A percentile compares a stretch with the other conserved stretches of the same genome.
Conservation (phyloP, 2,329 filamentous ascomycete genomes). For the Blastomyces parvus region DNA sequence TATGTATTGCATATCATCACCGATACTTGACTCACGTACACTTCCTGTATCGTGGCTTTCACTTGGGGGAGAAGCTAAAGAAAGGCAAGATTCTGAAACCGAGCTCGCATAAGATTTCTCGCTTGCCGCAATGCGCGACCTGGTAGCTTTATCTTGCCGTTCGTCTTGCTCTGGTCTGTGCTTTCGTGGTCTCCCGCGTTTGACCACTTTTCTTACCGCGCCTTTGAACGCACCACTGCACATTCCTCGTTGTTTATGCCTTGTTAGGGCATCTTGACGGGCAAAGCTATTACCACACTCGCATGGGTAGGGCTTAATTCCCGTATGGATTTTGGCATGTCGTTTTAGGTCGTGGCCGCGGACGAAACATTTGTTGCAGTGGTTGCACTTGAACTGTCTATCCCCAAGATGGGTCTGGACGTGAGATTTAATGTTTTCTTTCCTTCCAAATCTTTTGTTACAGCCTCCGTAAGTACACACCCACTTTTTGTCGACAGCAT, state of each 20-base stretch:
- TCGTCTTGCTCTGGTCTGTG: conserved; percentile 51
- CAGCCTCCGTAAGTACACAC: conserved; percentile 68
- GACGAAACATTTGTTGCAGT: conserved; percentile 92
- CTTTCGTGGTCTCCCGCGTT: conserved; percentile 58
- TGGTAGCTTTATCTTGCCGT: conserved; percentile 47
- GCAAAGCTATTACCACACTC: conserved; percentile 92
- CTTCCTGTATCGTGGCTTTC: conserved; percentile 33
- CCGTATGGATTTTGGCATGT: conserved; percentile 94
- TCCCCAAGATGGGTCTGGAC: conserved; percentile 97
- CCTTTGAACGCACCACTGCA: conserved; percentile 92
- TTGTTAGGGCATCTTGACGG: conserved; percentile 85
- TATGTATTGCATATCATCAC: conserved; percentile 26
- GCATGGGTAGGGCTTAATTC: conserved; percentile 90
- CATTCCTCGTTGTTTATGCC: conserved; percentile 91
- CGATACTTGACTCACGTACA: conserved; percentile 27
- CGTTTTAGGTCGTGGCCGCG: conserved; percentile 95
- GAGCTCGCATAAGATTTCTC: conserved; percentile 30
- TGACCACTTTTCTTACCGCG: conserved; percentile 55
- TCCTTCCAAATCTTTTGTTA: conserved; percentile 84
- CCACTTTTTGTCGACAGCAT: conserved; percentile 67
- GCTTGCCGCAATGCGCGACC: conserved; percentile 39
- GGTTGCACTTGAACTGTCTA: conserved; percentile 85
- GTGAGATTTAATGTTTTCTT: conserved; percentile 98
- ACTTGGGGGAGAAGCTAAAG: conserved; percentile 32
- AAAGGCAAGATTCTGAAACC: conserved; percentile 30